Base-by-base conservation (phyloP, 768 basidiomycete genomes). In the Lactarius psammicola region DNA sequence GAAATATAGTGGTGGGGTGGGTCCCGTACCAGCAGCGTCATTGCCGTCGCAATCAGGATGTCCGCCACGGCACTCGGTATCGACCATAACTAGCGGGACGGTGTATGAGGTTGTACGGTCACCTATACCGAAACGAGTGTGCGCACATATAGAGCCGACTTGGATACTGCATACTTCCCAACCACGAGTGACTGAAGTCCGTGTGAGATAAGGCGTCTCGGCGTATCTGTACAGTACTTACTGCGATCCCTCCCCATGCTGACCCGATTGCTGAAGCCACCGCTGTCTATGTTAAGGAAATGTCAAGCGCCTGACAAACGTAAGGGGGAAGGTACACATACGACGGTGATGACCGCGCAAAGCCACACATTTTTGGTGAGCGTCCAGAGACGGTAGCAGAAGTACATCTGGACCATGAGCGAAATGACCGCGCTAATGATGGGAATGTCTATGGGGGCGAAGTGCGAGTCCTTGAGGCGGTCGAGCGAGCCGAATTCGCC, bases 341-440 rank as follows among this genome's bases (percentile, higher is more conserved):
- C 65, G 17, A 44, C 11, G 8, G 61, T 51, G 40, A 66, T 66
- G 20, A 59, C 3, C 10, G 26, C 4, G n/a, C 61, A 66, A 33
- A 62, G 15, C 61, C 38, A 59, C 17, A 34, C 10, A 66, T 36
- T 56, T 54, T 7, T 62, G 61, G 70, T 64, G 38, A 76, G 67
- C 7, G 66, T 60, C 68, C 71, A 73, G 23, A 77, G 75, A 17
- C 75, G 71, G 60, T 74, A 76, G 58, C 75, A 75, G 69, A 74
- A 77, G 62, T 76, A 77, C 17, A 68, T 40, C 58, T 76, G 76
- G 7, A 76, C 71, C 18, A 69, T 49, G 63, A 76, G 60, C 26
- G 72, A 70, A 36, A 74, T 69, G 13, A 74, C 15, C 5, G 71
- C 62, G 23, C 71, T 72, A 33, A 75, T 67, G 5, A 76, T 53